Evolutionary conservation across 805 yeast species (phyloP).

Genomic region (Zygosaccharomyces pseudorouxii): DNA sequence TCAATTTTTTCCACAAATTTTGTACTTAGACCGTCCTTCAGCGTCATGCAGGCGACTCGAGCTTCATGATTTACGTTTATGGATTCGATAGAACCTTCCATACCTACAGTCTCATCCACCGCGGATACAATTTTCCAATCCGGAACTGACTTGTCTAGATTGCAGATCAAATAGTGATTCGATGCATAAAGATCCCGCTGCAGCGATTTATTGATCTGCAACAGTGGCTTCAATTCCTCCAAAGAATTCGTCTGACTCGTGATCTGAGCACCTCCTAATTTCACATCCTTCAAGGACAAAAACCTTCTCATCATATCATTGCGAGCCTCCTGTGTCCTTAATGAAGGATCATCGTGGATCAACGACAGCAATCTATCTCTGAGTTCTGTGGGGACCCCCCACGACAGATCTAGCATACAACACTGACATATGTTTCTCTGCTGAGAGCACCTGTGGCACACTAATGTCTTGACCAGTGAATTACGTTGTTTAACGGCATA

Average conservation of each 20-base stretch:
- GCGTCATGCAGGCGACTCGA: constrained; percentile 26
- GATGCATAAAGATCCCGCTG: constrained; percentile 23
- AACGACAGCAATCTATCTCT: constrained; percentile 77
- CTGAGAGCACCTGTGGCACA: constrained; percentile 77
- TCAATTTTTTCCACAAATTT: constrained; percentile 13
- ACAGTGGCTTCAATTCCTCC: constrained; percentile 14
- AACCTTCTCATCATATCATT: constrained; percentile 52
- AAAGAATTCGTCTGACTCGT: constrained; percentile 24
- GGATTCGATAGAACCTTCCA: constrained; percentile 22
- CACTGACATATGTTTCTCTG: constrained; percentile 81
- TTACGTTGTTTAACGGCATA: constrained; percentile 49
- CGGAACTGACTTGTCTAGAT: constrained; percentile 62
- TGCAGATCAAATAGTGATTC: constrained; percentile 70
- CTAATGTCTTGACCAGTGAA: constrained; percentile 55
- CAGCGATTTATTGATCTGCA: background rate
- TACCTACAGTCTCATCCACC: constrained; percentile 38
- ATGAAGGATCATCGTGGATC: constrained; percentile 47
- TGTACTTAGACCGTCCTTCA: constrained; percentile 14
- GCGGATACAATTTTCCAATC: constrained; percentile 54
- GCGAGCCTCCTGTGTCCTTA: constrained; percentile 40
- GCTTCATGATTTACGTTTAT: constrained; percentile 27
- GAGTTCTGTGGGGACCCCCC: constrained; percentile 71
- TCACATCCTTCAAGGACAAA: constrained; percentile 47
- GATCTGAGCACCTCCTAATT: constrained; percentile 38
- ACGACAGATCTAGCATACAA: constrained; percentile 77